Evolutionary conservation across 2,329 filamentous ascomycete species (phyloP).

Genomic region (Epichloe glyceriae): DNA sequence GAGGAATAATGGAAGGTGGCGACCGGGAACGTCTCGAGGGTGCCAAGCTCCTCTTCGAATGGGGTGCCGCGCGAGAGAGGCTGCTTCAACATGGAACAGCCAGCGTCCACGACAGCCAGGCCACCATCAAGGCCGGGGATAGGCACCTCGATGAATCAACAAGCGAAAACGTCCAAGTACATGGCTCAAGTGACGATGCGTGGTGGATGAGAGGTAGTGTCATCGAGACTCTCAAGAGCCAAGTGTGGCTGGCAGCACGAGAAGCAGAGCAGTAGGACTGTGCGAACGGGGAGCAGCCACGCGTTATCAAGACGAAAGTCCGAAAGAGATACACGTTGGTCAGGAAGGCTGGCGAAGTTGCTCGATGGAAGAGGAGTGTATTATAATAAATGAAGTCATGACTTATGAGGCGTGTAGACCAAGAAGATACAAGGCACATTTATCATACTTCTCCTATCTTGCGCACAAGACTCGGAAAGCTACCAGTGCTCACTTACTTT

Average conservation of each 20-base stretch:
- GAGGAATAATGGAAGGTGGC: slow-evolving; percentile 27
- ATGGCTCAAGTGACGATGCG: slow-evolving; percentile 15
- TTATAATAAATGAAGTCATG: neutral
- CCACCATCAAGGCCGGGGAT: slow-evolving; percentile 18
- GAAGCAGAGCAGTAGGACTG: slow-evolving; percentile 17
- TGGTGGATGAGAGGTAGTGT: slow-evolving; percentile 46
- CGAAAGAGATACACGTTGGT: neutral
- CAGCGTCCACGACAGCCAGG: slow-evolving; percentile 20
- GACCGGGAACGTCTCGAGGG: slow-evolving; percentile 33
- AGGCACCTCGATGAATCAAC: slow-evolving; percentile 12
- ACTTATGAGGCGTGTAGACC: neutral
- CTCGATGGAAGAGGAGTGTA: neutral
- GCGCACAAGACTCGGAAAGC: too few relatives aligned
- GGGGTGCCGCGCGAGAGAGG: slow-evolving; percentile 33
- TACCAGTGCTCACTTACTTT: too few relatives aligned
- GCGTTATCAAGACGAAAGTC: neutral
- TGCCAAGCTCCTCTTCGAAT: slow-evolving; percentile 41
- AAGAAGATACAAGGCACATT: neutral
- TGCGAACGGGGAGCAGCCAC: neutral
- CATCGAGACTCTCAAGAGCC: slow-evolving; percentile 42
- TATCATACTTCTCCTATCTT: neutral
- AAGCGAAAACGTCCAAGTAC: slow-evolving; percentile 11
- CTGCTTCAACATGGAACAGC: slow-evolving; percentile 13
- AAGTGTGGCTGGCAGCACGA: slow-evolving; percentile 36
- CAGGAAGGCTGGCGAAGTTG: neutral